Percentiles rank a stretch among this genome's conserved stretches.
Evolutionary conservation across 768 basidiomycete species (phyloP).

Genomic region (Tephrocybe sp.): DNA sequence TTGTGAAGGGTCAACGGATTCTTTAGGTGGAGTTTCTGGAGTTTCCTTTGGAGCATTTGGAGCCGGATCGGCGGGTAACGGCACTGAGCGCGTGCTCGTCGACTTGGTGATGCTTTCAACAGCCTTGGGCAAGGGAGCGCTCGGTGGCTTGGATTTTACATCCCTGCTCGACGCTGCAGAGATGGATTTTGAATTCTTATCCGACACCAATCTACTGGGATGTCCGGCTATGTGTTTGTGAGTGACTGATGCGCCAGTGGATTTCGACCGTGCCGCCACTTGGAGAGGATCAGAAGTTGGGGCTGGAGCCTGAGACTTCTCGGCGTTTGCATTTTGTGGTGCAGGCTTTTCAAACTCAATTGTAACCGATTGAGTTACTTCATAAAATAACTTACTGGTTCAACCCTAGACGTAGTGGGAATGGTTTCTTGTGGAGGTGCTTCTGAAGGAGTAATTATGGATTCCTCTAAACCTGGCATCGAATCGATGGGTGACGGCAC

Average conservation of each 20-base stretch:
- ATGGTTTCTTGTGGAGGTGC: neutral
- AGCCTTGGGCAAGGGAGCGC: neutral
- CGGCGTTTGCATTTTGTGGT: neutral
- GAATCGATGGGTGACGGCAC: neutral
- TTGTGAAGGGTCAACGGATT: neutral
- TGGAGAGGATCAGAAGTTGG: conserved; percentile 40
- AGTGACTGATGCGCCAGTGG: too few species aligned
- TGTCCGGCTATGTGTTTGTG: too few species aligned
- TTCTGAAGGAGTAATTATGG: too few species aligned
- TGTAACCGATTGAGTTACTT: neutral
- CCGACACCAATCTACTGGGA: too few species aligned
- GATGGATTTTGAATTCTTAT: too few species aligned
- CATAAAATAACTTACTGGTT: conserved; percentile 1
- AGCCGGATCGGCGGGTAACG: neutral
- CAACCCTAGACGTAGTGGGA: neutral
- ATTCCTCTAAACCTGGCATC: neutral
- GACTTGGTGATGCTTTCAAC: neutral
- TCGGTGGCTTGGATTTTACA: neutral
- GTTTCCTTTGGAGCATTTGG: conserved; percentile 1
- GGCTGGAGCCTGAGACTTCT: conserved; percentile 20
- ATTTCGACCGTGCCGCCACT: conserved; percentile 50
- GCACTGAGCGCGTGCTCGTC: neutral
- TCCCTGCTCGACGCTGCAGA: neutral
- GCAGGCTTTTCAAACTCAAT: conserved; percentile 9
- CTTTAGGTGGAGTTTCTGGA: neutral